Base-by-base conservation (phyloP, 352 stramenopile genomes). In the Pythium vanterpoolii region DNA sequence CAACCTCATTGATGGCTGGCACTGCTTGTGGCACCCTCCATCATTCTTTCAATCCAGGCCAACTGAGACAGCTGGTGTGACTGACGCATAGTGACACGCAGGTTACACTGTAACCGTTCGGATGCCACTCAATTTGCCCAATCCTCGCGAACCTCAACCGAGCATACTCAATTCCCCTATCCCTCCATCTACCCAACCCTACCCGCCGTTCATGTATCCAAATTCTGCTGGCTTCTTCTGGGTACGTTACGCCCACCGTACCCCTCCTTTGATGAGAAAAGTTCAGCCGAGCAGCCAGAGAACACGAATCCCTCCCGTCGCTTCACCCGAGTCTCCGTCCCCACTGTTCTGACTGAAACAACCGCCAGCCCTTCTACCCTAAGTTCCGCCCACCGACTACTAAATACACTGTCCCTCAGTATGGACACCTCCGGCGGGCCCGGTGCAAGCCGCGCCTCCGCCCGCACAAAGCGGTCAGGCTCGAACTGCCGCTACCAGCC, bases 401-500 rank as follows among this genome's bases (percentile, higher is more conserved):
- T 23, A 31, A 13, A 19, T 19, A 13, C 28, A 28, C n/a, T n/a
- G 24, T 36, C 7, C 30, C 18, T n/a, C 16, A 49, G 26, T 42
- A 65, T 65, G 58, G 58, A 65, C 49, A 55, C 48, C 31, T 59
- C 48, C 2, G 28, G 58, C 16, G 48, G 23, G 3, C 13, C 16
- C 4, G n/a, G n/a, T n/a, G 23, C 26, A 10, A 13, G 1, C 19
- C 34, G 34, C 34, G 36, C 30, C 26, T 57, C 57, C 19, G 33
- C 23, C 21, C 61, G 61, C 61, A 45, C 27, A 33, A 54, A 59
- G 38, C 61, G 61, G 38, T 49, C 54, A 26, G 53, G 38, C 30
- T 68, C 61, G 33, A 63, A 57, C 45, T 56, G 51, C 34, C 60
- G 50, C 23, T 60, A 60, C 27, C 50, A 66, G 42, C 48, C 59